Conservation (phyloP, 768 basidiomycete species). For the Ramaria rubella region DNA sequence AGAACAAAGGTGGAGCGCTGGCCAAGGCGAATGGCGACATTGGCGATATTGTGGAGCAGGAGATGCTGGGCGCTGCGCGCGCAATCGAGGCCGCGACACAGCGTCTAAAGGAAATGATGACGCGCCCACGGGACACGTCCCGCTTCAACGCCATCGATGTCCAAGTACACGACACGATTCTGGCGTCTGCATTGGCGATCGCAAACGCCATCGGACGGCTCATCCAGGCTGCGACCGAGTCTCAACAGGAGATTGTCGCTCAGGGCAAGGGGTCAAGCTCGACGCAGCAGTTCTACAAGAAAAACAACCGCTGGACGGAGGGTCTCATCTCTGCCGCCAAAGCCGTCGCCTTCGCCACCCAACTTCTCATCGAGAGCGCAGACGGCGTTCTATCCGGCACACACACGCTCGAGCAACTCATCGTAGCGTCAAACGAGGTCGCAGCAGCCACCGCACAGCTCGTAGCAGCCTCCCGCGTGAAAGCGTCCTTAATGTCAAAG, state of each 20-base stretch:
- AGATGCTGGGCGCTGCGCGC: conserved; percentile 88
- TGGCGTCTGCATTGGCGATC: conserved; percentile 89
- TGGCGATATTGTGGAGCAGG: conserved; percentile 91
- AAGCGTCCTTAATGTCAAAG: conserved; percentile 97
- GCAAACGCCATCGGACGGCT: conserved; percentile 91
- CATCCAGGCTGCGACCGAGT: conserved; percentile 94
- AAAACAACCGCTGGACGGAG: conserved; percentile 99
- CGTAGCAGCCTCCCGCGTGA: conserved; percentile 96
- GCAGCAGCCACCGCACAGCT: conserved; percentile 96
- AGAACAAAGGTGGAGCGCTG: conserved; percentile 65
- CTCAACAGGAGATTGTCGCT: conserved; percentile 95
- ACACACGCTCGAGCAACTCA: conserved; percentile 96
- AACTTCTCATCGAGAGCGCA: conserved; percentile 91
- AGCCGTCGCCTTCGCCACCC: conserved; percentile 94
- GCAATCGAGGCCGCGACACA: conserved; percentile 92
- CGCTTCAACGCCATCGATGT: conserved; percentile 87
- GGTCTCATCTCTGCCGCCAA: conserved; percentile 98
- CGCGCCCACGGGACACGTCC: conserved; percentile 80
- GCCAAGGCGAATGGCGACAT: conserved; percentile 85
- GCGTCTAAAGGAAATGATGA: conserved; percentile 85
- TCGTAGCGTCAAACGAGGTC: conserved; percentile 99
- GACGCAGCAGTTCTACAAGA: conserved; percentile 97
- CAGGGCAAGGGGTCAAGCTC: conserved; percentile 92
- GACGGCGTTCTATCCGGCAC: conserved; percentile 96
- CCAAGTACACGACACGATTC: conserved; percentile 97